Base-by-base conservation (phyloP, 768 basidiomycete species). In the Tulasnella sp. region DNA sequence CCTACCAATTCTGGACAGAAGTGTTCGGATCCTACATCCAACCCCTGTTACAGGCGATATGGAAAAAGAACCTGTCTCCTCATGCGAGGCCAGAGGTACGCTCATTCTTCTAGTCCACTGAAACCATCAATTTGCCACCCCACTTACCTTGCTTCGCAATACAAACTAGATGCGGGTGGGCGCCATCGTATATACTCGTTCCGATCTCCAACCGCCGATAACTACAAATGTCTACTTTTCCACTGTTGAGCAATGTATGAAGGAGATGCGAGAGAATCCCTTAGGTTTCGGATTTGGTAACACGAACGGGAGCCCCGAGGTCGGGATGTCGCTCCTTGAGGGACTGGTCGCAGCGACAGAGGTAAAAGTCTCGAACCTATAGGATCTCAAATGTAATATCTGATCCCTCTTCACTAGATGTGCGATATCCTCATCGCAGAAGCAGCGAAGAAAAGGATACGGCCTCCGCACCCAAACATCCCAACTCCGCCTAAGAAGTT, bases 271-370 rank as follows among this genome's bases (percentile, higher is more conserved):
- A 3, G 1, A 47, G 9, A 50, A 34, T 21, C 21, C 29, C 15
- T 7, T 48, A 21, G 27, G 26, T 13, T n/a, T 3, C 1, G 56
- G 56, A 9, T 44, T 58, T 49, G 56, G 56, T 15, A 29, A 24
- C 15, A 58, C 56, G 15, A 58, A 26, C 48, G 21, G n/a, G 24
- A 44, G 27, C 24, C n/a, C 27, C 29, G 48, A 47, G 21, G 27
- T 41, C 8, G 56, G 56, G 29, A 58, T 58, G 56, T 27, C 56
- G 15, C 42, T 47, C n/a, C n/a, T 58, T 8, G 56, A 58, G 19
- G 56, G 56, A n/a, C 48, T 58, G 23, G 56, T 58, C 29, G 48
- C 56, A 21, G 56, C 44, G 23, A 44, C 48, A 3, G 56, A 58
- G 48, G 56, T 58, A 50, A n/a, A 29, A 24, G 11, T 24, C 26